Base-by-base conservation (phyloP, 2,329 filamentous ascomycete genomes). In the Diplodia mutila region DNA sequence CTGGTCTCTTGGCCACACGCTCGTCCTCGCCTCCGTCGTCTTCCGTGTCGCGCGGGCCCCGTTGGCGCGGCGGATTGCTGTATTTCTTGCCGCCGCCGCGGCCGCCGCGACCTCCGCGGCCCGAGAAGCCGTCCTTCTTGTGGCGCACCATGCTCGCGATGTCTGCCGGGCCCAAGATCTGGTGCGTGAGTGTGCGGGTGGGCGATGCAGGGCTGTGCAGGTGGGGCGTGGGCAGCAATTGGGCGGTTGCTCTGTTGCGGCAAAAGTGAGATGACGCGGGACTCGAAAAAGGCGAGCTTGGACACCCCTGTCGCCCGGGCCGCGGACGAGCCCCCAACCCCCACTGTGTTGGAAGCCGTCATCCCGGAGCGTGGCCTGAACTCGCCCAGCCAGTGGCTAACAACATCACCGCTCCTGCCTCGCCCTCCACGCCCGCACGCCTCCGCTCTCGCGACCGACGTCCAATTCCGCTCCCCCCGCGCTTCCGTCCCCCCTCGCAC, bases 71-170 rank as follows among this genome's bases (percentile, higher is more conserved):
- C 69, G 87, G 84, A 71, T 84, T 85, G 72, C 83, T 82, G 74
- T 86, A 86, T 80, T 91, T 92, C 78, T 92, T 93, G 76, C 91
- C 90, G 77, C 64, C 64, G 9, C 65, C 37, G 18, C 64, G 51
- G 21, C 61, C 61, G 18, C 64, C 52, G 12, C 65, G 53, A 9
- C 64, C 64, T 5, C 55, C 65, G 51, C 91, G 87, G 72, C 85
- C 85, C 66, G 86, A 84, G 76, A 89, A 88, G 73, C 86, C 86
- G 80, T 97, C 94, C 81, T 98, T 98, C 82, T 97, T 98, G 81
- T 97, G 94, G 69, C 94, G 92, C 66, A 97, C 93, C 94, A 97
- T 97, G 21, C 18, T n/a, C 18, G 27, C 71, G 70, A 32, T 32
- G 54, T 21, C 23, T 16, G n/a, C 9, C 8, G n/a, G n/a, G n/a